phyloP scores from a whole-genome alignment of 2,329 filamentous ascomycete genomes.

The Fusarium torulosum region DNA sequence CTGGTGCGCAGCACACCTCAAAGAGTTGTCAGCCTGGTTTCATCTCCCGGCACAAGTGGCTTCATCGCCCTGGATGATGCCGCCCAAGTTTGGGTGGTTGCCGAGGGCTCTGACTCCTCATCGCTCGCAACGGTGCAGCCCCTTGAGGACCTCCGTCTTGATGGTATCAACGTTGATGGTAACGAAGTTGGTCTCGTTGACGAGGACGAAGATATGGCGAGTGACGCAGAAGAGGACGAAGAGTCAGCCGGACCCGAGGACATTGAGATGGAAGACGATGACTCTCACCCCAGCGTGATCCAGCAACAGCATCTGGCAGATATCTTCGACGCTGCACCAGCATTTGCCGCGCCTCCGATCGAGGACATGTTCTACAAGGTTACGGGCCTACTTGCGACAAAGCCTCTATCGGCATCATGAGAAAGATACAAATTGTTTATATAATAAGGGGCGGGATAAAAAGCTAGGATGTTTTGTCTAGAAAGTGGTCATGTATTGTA shows the following conservation, averaged over 20 bases:
- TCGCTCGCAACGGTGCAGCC: constrained; percentile 66
- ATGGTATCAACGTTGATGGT: constrained; percentile 52
- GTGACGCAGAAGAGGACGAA: constrained; percentile 57
- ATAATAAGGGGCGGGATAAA: constrained; percentile 22
- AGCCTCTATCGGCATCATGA: constrained; percentile 57
- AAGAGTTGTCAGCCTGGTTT: constrained; percentile 74
- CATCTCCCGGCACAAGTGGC: constrained; percentile 73
- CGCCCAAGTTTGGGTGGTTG: constrained; percentile 76
- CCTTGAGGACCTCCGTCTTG: constrained; percentile 66
- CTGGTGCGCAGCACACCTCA: constrained; percentile 68
- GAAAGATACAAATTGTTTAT: constrained; percentile 29
- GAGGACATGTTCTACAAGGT: constrained; percentile 83
- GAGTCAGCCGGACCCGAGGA: constrained; percentile 58
- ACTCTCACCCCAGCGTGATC: constrained; percentile 70
- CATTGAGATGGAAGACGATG: constrained; percentile 60
- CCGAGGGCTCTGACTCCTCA: constrained; percentile 69
- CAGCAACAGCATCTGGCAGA: constrained; percentile 75
- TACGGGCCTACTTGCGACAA: constrained; percentile 69
- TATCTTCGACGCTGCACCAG: constrained; percentile 77
- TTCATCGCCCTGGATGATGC: constrained; percentile 82
- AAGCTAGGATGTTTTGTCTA: constrained; percentile 26
- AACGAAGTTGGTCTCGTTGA: constrained; percentile 51
- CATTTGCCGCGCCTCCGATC: constrained; percentile 77
- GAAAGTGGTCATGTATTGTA: constrained; percentile 34
- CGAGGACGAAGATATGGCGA: constrained; percentile 58